Percentiles rank a stretch among this genome's conserved stretches.
Evolutionary conservation across 257 asterid genomes (phyloP).

Genomic region (Echium plantagineum): DNA sequence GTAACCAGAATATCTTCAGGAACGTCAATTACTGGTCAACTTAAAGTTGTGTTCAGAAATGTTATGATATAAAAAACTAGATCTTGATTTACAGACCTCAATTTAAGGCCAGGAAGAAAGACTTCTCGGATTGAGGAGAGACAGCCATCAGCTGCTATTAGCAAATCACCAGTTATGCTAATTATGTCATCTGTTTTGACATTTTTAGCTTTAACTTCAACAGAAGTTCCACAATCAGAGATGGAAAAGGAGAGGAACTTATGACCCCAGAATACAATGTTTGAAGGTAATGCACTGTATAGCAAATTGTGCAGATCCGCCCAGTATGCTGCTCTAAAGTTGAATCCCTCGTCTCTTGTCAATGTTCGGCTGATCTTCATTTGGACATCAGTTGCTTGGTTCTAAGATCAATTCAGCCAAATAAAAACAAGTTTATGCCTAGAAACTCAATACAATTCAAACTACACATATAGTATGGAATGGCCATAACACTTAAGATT

Average conservation of each 20-base stretch:
- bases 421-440: neutral
- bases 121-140: constrained; percentile 45
- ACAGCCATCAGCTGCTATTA: constrained; percentile 81
- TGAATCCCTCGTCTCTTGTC: constrained; percentile 57
- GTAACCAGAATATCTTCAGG: constrained; percentile 72
- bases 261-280: constrained; percentile 58
- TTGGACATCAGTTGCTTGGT: constrained; percentile 45
- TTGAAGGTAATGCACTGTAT: constrained; percentile 37
- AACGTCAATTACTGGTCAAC: neutral
- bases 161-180: constrained; percentile 43
- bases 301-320: constrained; percentile 66
- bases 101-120: constrained; percentile 51
- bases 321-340: constrained; percentile 76
- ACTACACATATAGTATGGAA: no score
- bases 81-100: constrained; percentile 38
- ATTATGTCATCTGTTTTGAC: constrained; percentile 35
- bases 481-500: no score
- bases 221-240: constrained; percentile 31
- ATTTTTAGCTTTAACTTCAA: constrained; percentile 25
- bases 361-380: constrained; percentile 40
- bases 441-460: neutral
- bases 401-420: constrained; percentile 21
- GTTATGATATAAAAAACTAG: neutral
- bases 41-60: neutral
- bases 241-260: constrained; percentile 29